Evolutionary conservation across 140 eudicot species (phyloP), one percentile per base, ranked within the genome.

Genomic region (Erigeron philadelphicus): DNA sequence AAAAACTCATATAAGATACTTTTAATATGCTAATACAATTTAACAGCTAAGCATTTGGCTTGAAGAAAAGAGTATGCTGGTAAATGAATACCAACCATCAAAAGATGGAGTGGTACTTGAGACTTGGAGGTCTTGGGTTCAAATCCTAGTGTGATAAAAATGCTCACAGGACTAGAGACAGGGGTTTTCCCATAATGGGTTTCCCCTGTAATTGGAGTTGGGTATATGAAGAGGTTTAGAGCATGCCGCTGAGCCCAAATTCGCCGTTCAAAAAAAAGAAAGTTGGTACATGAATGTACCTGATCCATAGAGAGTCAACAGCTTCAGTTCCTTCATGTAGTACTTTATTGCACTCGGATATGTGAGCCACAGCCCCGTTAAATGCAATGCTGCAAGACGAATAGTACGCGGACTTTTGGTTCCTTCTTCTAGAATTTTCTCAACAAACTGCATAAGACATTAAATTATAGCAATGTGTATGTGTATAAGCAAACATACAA

Each of bases 321-420:
- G 67, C 87, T 87, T 87, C 72, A 93, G 69, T 82, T 93, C 98
- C 73, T 87, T 80, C 77, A 85, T 78, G 73, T 93, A 93, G 76
- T 84, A 89, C 79, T 85, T 86, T 53, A 93, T 77, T 5, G 83
- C 78, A 53, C 58, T 76, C 13, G 98, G 98, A 82, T 89, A 61
- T 52, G 81, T 70, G 55, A 84, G 83, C 98, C 94, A 93, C 59
- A 89, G 84, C 45, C 98, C 98, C 25, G 95, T 80, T 70, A 93
- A 80, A 86, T 93, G 98, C 71, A 93, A 83, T 49, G 98, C 96
- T 63, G 94, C 86, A 44, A 93, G 95, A 66, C 98, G 98, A 68
- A 85, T 86, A 16, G 98, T 93, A 44, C 98, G 96, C 6, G 98
- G 98, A 82, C 98, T 93, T 81, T 81, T 85, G 64, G 88, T 78